phyloP scores from a whole-genome alignment of 2,329 filamentous ascomycete species.

The Penicillium sp. region DNA sequence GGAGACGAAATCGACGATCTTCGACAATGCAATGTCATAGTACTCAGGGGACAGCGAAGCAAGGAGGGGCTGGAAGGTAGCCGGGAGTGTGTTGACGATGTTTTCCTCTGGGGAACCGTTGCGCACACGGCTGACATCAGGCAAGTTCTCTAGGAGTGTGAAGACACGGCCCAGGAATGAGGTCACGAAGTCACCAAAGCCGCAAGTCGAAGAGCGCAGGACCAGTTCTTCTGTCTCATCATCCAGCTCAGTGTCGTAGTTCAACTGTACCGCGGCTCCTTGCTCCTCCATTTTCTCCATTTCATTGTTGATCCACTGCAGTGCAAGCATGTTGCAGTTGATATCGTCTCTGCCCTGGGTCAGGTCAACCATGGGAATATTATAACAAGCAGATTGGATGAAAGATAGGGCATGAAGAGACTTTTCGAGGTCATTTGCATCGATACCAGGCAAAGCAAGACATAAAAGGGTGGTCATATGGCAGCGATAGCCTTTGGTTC shows the following conservation, averaged over 20 bases:
- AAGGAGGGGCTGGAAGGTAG: slow-evolving; percentile 83
- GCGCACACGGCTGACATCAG: slow-evolving; percentile 80
- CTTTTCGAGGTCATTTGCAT: slow-evolving; percentile 96
- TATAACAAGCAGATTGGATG: slow-evolving; percentile 92
- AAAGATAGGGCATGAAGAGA: slow-evolving; percentile 91
- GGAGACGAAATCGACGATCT: slow-evolving; percentile 84
- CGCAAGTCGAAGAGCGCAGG: slow-evolving; percentile 86
- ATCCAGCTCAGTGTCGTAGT: slow-evolving; percentile 74
- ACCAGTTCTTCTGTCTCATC: slow-evolving; percentile 85
- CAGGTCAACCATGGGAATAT: slow-evolving; percentile 84
- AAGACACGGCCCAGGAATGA: slow-evolving; percentile 92
- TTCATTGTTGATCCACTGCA: slow-evolving; percentile 90
- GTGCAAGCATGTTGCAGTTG: slow-evolving; percentile 69
- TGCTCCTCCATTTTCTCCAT: slow-evolving; percentile 90
- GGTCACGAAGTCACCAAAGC: slow-evolving; percentile 85
- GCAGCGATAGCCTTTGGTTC: slow-evolving; percentile 91
- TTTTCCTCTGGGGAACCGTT: slow-evolving; percentile 93
- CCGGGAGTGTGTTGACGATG: slow-evolving; percentile 90
- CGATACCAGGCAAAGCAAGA: slow-evolving; percentile 86
- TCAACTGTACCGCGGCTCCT: slow-evolving; percentile 75
- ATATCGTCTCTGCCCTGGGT: slow-evolving; percentile 63
- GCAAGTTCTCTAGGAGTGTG: slow-evolving; percentile 88
- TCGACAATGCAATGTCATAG: slow-evolving; percentile 86
- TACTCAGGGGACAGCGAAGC: slow-evolving; percentile 87
- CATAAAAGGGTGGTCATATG: slow-evolving; percentile 93